phyloP scores from a whole-genome alignment of 768 basidiomycete species.

The Xanthoconium purpureum region DNA sequence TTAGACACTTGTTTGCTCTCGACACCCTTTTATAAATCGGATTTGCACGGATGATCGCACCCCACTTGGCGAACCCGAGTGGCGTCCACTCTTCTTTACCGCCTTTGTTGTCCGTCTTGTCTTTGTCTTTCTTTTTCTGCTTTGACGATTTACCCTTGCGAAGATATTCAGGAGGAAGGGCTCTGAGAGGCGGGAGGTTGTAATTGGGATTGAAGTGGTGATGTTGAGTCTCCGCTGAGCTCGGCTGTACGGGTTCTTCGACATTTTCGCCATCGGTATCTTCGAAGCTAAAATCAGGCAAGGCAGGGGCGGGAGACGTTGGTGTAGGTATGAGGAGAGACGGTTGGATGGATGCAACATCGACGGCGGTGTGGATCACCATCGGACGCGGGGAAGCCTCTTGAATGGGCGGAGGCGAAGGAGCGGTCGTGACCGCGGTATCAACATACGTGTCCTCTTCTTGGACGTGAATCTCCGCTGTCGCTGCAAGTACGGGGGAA shows the following conservation, averaged over 20 bases:
- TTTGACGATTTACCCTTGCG: constrained; percentile 48
- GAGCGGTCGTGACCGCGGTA: background rate
- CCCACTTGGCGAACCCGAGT: constrained; percentile 69
- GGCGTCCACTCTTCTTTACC: constrained; percentile 63
- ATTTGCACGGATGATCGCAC: constrained; percentile 70
- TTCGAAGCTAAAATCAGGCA: constrained; percentile 35
- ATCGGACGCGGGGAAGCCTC: constrained; percentile 12
- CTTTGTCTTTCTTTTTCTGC: constrained; percentile 52
- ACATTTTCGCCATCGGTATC: constrained; percentile 26
- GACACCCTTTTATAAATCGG: constrained; percentile 70
- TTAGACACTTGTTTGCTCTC: constrained; percentile 73
- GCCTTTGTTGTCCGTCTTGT: constrained; percentile 47
- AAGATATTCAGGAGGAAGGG: constrained; percentile 53
- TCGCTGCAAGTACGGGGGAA: constrained; percentile 12
- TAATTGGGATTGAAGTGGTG: constrained; percentile 47
- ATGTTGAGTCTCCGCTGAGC: constrained; percentile 22
- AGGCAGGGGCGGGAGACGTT: constrained; percentile 30
- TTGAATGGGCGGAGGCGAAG: constrained; percentile 1
- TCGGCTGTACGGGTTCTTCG: constrained; percentile 18
- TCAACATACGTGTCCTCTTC: background rate
- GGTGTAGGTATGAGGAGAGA: constrained; percentile 37
- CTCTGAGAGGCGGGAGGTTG: constrained; percentile 52
- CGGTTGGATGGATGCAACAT: constrained; percentile 25
- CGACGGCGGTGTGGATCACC: constrained; percentile 27
- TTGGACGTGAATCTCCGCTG: background rate